Evolutionary conservation across 2,329 filamentous ascomycete genomes (phyloP).

Genomic region (Grosmannia clavigera): DNA sequence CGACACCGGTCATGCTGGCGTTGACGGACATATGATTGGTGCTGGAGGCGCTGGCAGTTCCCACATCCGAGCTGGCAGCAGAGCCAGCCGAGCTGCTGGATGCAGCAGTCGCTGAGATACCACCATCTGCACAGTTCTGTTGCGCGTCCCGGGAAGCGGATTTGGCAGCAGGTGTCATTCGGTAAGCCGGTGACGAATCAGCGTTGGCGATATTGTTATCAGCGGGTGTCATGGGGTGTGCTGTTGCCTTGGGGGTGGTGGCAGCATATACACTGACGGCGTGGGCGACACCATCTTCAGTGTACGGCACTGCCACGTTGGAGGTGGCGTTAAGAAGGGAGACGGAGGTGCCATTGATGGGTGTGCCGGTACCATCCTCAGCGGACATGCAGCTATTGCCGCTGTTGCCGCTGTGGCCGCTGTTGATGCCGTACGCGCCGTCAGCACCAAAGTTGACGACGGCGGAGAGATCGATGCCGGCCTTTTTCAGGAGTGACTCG

Average conservation of each 20-base stretch:
- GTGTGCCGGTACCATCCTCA: slow-evolving; percentile 7
- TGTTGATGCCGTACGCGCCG: slow-evolving; percentile 30
- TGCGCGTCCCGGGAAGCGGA: background rate
- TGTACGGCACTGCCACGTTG: slow-evolving; percentile 13
- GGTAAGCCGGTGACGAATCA: background rate
- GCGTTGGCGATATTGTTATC: slow-evolving; percentile 18
- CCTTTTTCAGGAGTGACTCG: slow-evolving; percentile 82
- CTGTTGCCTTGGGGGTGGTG: slow-evolving; percentile 13
- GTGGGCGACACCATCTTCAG: slow-evolving; percentile 12
- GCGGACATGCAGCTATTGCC: slow-evolving; percentile 6
- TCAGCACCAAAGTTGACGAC: slow-evolving; percentile 24
- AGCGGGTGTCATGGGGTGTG: slow-evolving; percentile 38
- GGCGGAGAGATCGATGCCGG: slow-evolving; percentile 55
- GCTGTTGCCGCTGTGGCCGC: slow-evolving; percentile 13
- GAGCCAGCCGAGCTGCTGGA: slow-evolving; percentile 9
- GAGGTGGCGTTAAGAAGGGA: slow-evolving; percentile 13
- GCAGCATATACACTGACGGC: slow-evolving; percentile 9
- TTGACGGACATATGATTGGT: background rate
- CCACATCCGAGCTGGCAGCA: background rate
- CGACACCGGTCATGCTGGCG: slow-evolving; percentile 18
- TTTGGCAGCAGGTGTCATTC: background rate
- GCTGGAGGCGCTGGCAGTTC: slow-evolving; percentile 17
- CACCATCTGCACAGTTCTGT: slow-evolving; percentile 8
- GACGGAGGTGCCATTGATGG: slow-evolving; percentile 11
- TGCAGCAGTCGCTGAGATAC: slow-evolving; percentile 10